Conservation (phyloP, 1,139 yeast genomes). For the Eremothecium cymbalariae region DNA sequence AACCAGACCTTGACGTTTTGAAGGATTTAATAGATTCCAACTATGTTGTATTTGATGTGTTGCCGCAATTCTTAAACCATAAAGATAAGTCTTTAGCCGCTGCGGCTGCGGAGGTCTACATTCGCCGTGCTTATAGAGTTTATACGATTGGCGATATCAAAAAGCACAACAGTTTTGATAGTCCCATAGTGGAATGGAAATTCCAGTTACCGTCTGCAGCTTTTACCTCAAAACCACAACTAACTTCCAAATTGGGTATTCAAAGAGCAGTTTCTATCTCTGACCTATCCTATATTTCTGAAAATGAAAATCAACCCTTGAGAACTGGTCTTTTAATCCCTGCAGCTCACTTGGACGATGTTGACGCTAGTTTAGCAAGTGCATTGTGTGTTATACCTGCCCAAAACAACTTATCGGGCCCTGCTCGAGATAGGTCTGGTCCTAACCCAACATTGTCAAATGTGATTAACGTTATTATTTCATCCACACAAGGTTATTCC, state of each 20-base stretch:
- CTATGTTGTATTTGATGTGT: constrained; percentile 91
- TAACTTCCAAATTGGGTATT: constrained; percentile 43
- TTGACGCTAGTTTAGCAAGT: constrained; percentile 69
- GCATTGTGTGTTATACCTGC: constrained; percentile 67
- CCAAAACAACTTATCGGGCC: constrained; percentile 33
- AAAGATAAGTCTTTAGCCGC: constrained; percentile 81
- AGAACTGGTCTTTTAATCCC: constrained; percentile 88
- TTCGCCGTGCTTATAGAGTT: constrained; percentile 95
- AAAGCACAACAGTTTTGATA: constrained; percentile 44
- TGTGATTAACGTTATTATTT: constrained; percentile 72
- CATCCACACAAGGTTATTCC: constrained; percentile 63
- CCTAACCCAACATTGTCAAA: constrained; percentile 47
- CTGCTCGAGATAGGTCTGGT: constrained; percentile 40
- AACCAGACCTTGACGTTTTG: constrained; percentile 72
- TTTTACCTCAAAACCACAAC: constrained; percentile 53
- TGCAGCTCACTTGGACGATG: constrained; percentile 76
- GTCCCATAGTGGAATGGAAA: constrained; percentile 76
- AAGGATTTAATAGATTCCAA: constrained; percentile 93
- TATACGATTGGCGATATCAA: constrained; percentile 74
- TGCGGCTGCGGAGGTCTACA: constrained; percentile 95
- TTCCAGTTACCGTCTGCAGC: constrained; percentile 85
- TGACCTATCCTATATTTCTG: constrained; percentile 79
- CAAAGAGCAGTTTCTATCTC: constrained; percentile 89
- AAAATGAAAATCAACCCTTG: constrained; percentile 49
- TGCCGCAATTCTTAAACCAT: constrained; percentile 81